Evolutionary conservation across 139 green algal species (phyloP), one percentile per base, ranked within the genome.

Genomic region (Chlamydomonas urium): DNA sequence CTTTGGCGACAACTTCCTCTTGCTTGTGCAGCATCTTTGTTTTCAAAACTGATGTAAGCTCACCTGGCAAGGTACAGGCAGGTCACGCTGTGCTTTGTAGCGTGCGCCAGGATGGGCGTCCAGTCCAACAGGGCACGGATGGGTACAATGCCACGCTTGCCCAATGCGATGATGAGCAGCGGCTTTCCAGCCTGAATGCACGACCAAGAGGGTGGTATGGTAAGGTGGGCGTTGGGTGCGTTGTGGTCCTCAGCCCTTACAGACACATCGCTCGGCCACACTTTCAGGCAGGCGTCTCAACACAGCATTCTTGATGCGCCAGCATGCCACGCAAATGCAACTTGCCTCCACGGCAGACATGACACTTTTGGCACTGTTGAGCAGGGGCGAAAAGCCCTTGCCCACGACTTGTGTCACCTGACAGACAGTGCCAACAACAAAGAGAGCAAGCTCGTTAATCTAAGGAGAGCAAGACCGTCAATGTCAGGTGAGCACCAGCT

Each of bases 31-130:
- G n/a, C n/a, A n/a, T n/a, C n/a, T n/a, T n/a, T n/a, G n/a, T n/a
- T n/a, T n/a, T n/a, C n/a, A n/a, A n/a, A n/a, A n/a, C n/a, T n/a
- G n/a, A n/a, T n/a, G n/a, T n/a, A n/a, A n/a, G 23, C 33, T 47
- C 33, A 68, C 60, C 28, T 56, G 34, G 63, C 57, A 4, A 71
- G 8, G 66, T 71, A 70, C 59, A 62, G 67, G 66, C 28, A 47
- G 2, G 50, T 36, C 26, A 89, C 80, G 31, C 68, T 75, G 34
- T 84, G 73, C 24, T 47, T 72, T 4, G 85, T 90, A 10, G 90
- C 86, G 56, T 93, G 86, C 2, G 90, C 90, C 74, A 87, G 85
- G 37, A 95, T 79, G 14, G 90, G 90, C n/a, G 85, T 79, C 86
- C 88, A 92, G 73, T 69, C 75, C 34, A 80, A 56, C 82, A 86